Evolutionary conservation across 768 basidiomycete genomes (phyloP), one percentile per base, ranked within the genome.

Genomic region (Suillus plorans): DNA sequence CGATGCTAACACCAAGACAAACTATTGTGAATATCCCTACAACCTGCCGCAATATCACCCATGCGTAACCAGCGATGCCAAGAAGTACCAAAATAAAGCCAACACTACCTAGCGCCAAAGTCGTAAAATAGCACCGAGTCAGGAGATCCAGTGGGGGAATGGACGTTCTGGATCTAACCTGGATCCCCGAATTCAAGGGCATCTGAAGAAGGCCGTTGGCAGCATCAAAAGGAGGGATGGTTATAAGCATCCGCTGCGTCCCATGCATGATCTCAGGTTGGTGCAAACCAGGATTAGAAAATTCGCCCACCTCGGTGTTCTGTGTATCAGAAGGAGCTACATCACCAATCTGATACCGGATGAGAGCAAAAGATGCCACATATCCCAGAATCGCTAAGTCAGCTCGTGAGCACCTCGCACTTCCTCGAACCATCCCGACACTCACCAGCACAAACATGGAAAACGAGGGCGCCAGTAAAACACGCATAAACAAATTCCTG

Each of bases 381-480:
- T 72, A 76, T 12, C 68, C 70, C 14, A 77, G 69, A 25, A 77
- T 64, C 49, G 68, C 73, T 76, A 53, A 5, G n/a, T 37, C 16
- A 18, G 10, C 25, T 41, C n/a, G 10, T 58, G 25, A 58, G 57
- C 25, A 25, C 37, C 39, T 41, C 18, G 5, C 25, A 16, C 25
- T 58, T 20, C 18, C 45, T 20, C 39, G 6, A 31, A 36, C 5
- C 3, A 61, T 28, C 18, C 20, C 16, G 31, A 41, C 18, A 69
- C 75, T 28, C 47, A 74, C 75, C 6, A 60, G 74, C 70, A 66
- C 68, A 74, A 10, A 77, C 57, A 34, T 77, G 75, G 56, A 76
- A 73, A 41, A 77, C 58, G 49, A 76, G 60, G 28, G 76, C 74
- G 5, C 76, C 76, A 7, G 73, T 50, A 55, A 76, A 72, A 61